Base-by-base conservation (phyloP, 805 yeast genomes). In the Sugiyamaella smithiae region DNA sequence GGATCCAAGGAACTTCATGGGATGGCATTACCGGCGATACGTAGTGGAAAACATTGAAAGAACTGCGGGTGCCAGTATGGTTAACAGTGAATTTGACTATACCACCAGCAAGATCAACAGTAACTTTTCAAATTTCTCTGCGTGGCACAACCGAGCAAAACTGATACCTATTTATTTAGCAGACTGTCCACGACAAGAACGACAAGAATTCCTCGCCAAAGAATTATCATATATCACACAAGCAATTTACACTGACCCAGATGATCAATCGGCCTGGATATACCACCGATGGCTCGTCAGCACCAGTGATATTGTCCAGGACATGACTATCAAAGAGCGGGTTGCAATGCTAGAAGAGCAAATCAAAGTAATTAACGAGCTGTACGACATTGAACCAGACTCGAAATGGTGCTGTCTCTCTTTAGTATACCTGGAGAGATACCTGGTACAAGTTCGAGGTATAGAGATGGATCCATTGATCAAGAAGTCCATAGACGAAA, bases 251-350 rank as follows among this genome's bases (percentile, higher is more conserved):
- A 88, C 95, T 56, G 98, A 93, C 63, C 90, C 96, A 0, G 91
- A 87, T 46, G 99, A 93, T 62, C 90, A 95, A 38, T 86, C 97
- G 0, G 85, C 88, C 0, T 93, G 98, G 97, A 74, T 85, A 1
- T 93, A 90, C 62, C 73, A 88, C 50, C 77, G 82, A 45, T 93
- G 98, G 98, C 70, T 91, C 19, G 64, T 79, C 6, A 68, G 61
- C 4, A 38, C 48, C 1, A 60, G 62, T 41, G 69, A 64, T 1
- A 53, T 67, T 20, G 65, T 69, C 5, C 49, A 60, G 0, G 54
- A 58, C 4, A 50, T 69, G 33, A 38, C 57, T 16, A 49, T 19
- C n/a, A 66, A 62, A 1, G 66, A 70, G 17, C 72, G 72, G 46
- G 24, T 57, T 1, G 59, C 60, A 0, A 57, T 85, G 1, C 61